phyloP scores from a whole-genome alignment of 1,284 basidiomycete genomes.

The Ganoderma boninense region DNA sequence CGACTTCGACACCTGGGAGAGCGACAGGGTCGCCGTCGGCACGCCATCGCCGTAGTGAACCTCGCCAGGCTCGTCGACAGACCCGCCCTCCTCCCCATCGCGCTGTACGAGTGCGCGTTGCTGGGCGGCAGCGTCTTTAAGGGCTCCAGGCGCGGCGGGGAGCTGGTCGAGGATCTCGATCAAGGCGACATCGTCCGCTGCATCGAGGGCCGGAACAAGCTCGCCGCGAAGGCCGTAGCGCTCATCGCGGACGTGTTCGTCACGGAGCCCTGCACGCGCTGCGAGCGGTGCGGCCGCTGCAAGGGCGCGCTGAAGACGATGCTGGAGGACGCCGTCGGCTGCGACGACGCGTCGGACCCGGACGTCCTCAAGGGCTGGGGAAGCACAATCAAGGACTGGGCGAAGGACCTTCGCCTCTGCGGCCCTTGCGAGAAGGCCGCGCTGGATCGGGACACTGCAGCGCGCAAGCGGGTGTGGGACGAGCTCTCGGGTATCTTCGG shows the following conservation, averaged over 20 bases:
- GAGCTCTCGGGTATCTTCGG: not conserved
- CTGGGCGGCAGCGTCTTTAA: slow-evolving; percentile 1
- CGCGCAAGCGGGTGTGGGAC: not conserved
- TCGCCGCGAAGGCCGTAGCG: not conserved
- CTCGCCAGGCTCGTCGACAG: slow-evolving; percentile 11
- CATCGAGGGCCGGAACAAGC: not conserved
- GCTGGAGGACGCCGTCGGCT: not conserved
- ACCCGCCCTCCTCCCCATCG: slow-evolving; percentile 8
- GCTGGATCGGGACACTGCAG: not conserved
- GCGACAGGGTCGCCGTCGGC: too few species aligned
- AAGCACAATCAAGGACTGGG: not conserved
- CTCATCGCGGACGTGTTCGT: not conserved
- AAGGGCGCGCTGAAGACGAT: not conserved
- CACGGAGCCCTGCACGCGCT: not conserved
- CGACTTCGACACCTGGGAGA: not conserved
- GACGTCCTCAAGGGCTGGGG: not conserved
- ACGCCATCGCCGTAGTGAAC: slow-evolving; percentile 15
- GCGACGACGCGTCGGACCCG: not conserved
- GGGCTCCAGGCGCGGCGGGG: slow-evolving; percentile 6
- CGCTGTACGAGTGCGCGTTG: slow-evolving; percentile 11
- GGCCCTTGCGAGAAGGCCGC: not conserved
- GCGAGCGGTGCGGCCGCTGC: not conserved
- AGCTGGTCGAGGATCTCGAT: not conserved
- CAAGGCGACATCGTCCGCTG: slow-evolving; percentile 4
- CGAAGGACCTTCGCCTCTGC: not conserved